Conservation (phyloP, 192 early-diverging fungal genomes). For the Coemansia sp. region DNA sequence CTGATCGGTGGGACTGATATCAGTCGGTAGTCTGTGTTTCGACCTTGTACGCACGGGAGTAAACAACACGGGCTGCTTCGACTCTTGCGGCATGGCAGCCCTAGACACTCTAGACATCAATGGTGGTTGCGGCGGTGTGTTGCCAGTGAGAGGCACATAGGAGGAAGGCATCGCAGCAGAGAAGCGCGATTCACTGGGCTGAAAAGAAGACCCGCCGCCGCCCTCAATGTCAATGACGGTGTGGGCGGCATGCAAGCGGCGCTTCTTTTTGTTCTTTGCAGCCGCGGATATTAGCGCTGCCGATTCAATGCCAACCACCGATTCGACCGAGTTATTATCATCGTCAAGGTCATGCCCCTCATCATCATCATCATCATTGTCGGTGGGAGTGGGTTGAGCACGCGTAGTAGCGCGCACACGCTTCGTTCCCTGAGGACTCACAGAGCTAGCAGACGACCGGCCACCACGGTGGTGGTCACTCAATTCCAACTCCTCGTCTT, state of each 20-base stretch:
- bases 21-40: not conserved
- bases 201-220: no score
- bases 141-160: not conserved
- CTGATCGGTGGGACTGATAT: not conserved
- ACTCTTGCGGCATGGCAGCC: conserved; percentile 25
- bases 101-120: not conserved
- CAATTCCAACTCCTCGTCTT: not conserved
- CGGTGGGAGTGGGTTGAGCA: not conserved
- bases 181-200: conserved; percentile 1
- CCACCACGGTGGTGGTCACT: not conserved
- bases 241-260: conserved; percentile 32
- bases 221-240: conserved; percentile 20
- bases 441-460: not conserved
- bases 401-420: conserved; percentile 14
- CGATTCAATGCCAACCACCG: conserved; percentile 4
- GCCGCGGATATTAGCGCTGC: not conserved
- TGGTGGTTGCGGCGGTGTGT: not conserved
- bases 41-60: conserved; percentile 38
- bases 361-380: conserved; percentile 9
- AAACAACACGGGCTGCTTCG: conserved; percentile 41
- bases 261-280: conserved; percentile 43
- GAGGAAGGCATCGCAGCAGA: no score
- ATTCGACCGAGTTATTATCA: not conserved
- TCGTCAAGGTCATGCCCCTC: not conserved
- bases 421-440: conserved; percentile 18